Evolutionary conservation across 225 moss, liverwort and hornwort genomes (phyloP), one percentile per base, ranked within the genome.

Genomic region (Physcomitrellopsis africana): DNA sequence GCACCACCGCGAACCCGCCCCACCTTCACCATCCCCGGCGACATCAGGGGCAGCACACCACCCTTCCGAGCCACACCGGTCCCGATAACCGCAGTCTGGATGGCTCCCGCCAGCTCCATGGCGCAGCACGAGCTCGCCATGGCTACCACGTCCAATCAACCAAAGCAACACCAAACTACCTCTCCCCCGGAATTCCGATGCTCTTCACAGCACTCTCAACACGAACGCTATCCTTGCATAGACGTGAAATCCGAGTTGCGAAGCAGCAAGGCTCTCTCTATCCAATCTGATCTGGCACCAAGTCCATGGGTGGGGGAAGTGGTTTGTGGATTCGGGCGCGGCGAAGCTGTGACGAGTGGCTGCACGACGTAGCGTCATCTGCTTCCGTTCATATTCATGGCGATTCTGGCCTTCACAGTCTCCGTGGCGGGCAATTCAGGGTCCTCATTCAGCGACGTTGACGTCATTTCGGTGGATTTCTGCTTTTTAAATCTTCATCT

Each of bases 111-210:
- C 18, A 85, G 81, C 68, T 85, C 85, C 81, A 76, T 64, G 61
- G 73, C 74, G 70, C 69, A 70, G 70, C 74, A 69, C 46, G 78
- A 60, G 85, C 79, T 79, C 72, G 81, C 72, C 85, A 85, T 85
- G 58, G 72, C 53, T n/a, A 7, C 53, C 12, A 37, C 32, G 32
- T 37, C 27, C 16, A 65, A 26, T 65, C 41, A 54, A 48, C 14
- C 16, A 56, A 20, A 15, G 18, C 19, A 9, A 56, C 16, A 15
- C 19, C 8, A 15, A 0, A 20, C 17, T 18, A 56, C 9, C 11
- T 56, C 8, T 9, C 1, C 55, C 5, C 8, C 55, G 18, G 32
- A 37, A 37, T 37, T 7, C 32, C 32, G 32, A 37, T 37, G 32
- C 32, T 37, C 32, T 1, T 7, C 32, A 37, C 32, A 37, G 32